These are phyloP conservation scores for Neonectria hederae DNA, from an alignment of 2,329 filamentous ascomycete genomes.

Conservation along the genomic window DNA sequence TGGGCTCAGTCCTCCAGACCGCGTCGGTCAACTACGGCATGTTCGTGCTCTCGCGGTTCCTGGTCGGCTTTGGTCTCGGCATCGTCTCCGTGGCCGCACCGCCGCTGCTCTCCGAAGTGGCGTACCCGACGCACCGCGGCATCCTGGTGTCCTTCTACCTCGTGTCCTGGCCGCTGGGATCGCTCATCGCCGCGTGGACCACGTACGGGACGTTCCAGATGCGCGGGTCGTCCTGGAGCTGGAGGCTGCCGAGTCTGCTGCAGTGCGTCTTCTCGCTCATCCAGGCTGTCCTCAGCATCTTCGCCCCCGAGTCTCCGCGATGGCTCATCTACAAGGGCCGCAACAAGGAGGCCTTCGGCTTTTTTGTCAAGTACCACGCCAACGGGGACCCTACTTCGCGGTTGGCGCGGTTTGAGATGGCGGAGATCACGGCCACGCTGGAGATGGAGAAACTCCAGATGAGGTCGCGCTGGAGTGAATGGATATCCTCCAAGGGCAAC, in stretches of 20 bases:
- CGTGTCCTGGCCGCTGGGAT: conserved; percentile 32
- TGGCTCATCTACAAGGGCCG: conserved; percentile 42
- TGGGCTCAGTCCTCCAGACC: conserved; percentile 43
- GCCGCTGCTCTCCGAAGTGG: conserved; percentile 48
- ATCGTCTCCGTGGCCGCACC: conserved; percentile 45
- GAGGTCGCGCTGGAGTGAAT: conserved; percentile 34
- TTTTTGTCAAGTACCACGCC: conserved; percentile 37
- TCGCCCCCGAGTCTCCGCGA: conserved; percentile 34
- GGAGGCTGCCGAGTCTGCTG: conserved; percentile 59
- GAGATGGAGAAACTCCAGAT: conserved; percentile 40
- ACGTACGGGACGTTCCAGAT: conserved; percentile 56
- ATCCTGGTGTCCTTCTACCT: conserved; percentile 45
- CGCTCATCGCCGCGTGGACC: conserved; percentile 37
- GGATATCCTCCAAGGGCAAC: conserved; percentile 40
- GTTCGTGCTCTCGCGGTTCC: conserved; percentile 48
- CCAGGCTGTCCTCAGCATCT: conserved; percentile 23
- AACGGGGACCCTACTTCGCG: conserved; percentile 29
- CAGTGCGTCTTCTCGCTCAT: conserved; percentile 48
- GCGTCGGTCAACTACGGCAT: conserved; percentile 45
- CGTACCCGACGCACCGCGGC: conserved; percentile 49
- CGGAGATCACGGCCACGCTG: conserved; percentile 33
- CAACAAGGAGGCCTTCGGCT: conserved; percentile 32
- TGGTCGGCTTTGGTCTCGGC: conserved; percentile 55
- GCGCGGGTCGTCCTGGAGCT: conserved; percentile 53
- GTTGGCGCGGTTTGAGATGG: conserved; percentile 35